A percentile compares a stretch with the other conserved stretches of the same genome.
Conservation (phyloP, 306 rosid genomes). For the Corylus avellana region DNA sequence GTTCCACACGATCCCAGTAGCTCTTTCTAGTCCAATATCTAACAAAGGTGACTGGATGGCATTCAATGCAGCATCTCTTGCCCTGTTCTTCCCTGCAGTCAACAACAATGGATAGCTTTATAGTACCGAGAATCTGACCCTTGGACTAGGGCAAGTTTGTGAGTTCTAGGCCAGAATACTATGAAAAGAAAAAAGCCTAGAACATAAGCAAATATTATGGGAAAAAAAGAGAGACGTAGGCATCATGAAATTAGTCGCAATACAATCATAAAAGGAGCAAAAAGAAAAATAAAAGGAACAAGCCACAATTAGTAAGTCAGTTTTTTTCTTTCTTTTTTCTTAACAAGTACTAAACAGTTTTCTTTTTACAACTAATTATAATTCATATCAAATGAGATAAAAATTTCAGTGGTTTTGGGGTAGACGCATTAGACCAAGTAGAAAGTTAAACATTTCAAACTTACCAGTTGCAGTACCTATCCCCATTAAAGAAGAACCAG, state of each 20-base stretch:
- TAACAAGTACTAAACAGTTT: neutral
- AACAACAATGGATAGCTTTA: neutral
- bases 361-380: neutral
- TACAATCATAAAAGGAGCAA: neutral
- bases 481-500: conserved; percentile 95
- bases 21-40: conserved; percentile 97
- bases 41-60: conserved; percentile 97
- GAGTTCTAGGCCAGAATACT: neutral
- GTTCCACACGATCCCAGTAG: conserved; percentile 99
- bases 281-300: neutral
- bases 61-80: conserved; percentile 98
- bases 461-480: conserved; percentile 93
- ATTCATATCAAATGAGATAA: neutral
- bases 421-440: neutral
- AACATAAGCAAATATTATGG: neutral
- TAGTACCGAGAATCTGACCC: neutral
- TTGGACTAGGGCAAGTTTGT: neutral
- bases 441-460: neutral
- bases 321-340: neutral
- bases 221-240: neutral
- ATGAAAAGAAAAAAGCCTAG: neutral
- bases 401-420: neutral
- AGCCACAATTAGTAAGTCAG: neutral
- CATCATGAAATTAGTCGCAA: neutral
- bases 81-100: conserved; percentile 82